phyloP scores from a whole-genome alignment of 345 rosid species.

The Luvunga scandens region DNA sequence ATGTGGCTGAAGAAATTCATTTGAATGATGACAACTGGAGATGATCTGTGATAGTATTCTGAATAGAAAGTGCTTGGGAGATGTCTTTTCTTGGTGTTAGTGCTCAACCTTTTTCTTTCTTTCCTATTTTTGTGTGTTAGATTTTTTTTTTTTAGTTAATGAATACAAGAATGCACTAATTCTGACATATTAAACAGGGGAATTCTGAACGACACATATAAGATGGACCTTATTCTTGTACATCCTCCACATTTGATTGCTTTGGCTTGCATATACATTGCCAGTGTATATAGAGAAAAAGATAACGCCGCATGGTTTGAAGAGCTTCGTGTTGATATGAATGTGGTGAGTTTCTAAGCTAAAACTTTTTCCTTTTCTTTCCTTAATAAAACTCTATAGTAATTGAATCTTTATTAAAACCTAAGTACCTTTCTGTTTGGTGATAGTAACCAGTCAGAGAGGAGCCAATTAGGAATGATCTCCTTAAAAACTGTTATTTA shows the following conservation, averaged over 20 bases:
- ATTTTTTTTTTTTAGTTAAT: not conserved
- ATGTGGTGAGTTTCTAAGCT: slow-evolving; percentile 56
- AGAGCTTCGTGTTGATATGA: slow-evolving; percentile 97
- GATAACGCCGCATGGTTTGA: slow-evolving; percentile 93
- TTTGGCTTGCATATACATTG: slow-evolving; percentile 88
- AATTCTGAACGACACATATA: slow-evolving; percentile 91
- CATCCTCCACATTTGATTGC: slow-evolving; percentile 91
- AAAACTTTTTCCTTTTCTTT: not conserved
- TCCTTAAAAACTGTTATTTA: not conserved
- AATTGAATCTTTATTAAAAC: not conserved
- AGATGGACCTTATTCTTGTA: slow-evolving; percentile 86
- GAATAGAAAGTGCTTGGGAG: not conserved
- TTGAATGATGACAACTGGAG: not conserved
- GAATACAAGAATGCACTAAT: not conserved
- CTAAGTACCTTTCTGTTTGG: not conserved
- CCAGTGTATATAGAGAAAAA: slow-evolving; percentile 69
- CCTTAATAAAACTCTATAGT: not conserved
- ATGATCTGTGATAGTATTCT: not conserved
- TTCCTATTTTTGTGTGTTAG: not conserved
- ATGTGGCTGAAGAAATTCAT: not conserved
- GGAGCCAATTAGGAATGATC: not conserved
- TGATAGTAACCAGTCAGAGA: not conserved
- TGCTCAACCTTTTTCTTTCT: not conserved
- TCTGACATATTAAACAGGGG: slow-evolving; percentile 59
- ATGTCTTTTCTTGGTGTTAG: not conserved